A percentile compares a stretch with the other conserved stretches of the same genome.
These are phyloP conservation scores for Diutina scorzettiae DNA, from an alignment of 1,139 yeast genomes.

Conservation along the genomic window DNA sequence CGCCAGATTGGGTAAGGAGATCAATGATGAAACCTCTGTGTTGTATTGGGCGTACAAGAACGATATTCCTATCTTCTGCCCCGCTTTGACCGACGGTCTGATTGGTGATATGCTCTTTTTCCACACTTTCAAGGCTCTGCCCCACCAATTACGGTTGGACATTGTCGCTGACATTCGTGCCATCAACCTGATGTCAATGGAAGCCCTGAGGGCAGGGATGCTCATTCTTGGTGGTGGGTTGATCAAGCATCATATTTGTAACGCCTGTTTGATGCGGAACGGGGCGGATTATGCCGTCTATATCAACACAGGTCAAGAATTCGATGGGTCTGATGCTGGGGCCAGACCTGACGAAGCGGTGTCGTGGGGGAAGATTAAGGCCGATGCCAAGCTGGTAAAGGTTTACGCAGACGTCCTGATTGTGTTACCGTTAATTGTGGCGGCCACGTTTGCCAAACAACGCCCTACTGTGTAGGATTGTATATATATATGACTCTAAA, in stretches of 20 bases:
- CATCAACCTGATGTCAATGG: conserved; percentile 90
- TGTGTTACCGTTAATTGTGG: conserved; percentile 92
- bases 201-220: conserved; percentile 94
- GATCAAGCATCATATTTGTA: conserved; percentile 92
- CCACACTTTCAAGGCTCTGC: conserved; percentile 93
- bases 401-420: conserved; percentile 94
- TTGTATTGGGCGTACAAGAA: conserved; percentile 97
- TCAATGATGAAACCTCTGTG: conserved; percentile 87
- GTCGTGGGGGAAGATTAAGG: conserved; percentile 96
- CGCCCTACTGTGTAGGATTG: no score
- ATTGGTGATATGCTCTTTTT: conserved; percentile 97
- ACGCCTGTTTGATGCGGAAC: conserved; percentile 96
- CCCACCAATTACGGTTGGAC: conserved; percentile 78
- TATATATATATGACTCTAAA: no score
- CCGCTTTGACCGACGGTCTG: conserved; percentile 95
- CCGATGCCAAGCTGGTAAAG: conserved; percentile 84
- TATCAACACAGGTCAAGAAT: conserved; percentile 97
- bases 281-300: conserved; percentile 98
- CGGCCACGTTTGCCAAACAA: conserved; percentile 80
- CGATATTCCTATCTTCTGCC: conserved; percentile 91
- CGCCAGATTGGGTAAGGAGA: conserved; percentile 89
- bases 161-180: conserved; percentile 87
- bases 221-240: conserved; percentile 92
- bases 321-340: conserved; percentile 98
- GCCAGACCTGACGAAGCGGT: conserved; percentile 99